Evolutionary conservation across 1,284 basidiomycete genomes (phyloP).

Genomic region (Puccinia horiana): DNA sequence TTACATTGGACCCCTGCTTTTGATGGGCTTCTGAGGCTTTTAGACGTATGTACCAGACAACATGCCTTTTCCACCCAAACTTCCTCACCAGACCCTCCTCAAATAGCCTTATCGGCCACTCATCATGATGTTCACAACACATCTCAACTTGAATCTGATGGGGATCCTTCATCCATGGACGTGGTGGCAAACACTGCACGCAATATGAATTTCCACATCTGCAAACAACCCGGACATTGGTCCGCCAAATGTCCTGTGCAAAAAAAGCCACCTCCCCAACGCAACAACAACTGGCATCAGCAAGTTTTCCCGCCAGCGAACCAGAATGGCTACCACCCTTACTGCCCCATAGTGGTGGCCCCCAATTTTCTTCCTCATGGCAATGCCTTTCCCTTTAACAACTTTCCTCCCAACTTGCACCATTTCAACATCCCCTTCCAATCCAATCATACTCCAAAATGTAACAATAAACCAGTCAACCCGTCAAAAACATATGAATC

Average conservation of each 20-base stretch:
- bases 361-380: background rate
- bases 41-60: background rate
- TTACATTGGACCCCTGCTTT: background rate
- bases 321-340: background rate
- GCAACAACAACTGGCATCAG: background rate
- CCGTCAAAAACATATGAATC: background rate
- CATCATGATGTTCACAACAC: background rate
- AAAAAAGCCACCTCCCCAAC: background rate
- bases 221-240: constrained; percentile 4
- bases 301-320: background rate
- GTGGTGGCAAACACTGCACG: background rate
- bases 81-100: background rate
- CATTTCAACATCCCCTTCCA: background rate
- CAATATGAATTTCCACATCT: background rate
- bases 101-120: background rate
- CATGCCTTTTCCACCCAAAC: background rate
- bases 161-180: background rate
- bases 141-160: background rate
- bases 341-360: background rate
- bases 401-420: background rate
- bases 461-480: background rate
- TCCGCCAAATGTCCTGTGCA: background rate
- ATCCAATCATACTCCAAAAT: background rate
- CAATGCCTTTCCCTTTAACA: background rate
- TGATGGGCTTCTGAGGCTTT: background rate